Evolutionary conservation across 176 grass and related monocot species (phyloP).

Genomic region (Tillandsia leiboldiana): DNA sequence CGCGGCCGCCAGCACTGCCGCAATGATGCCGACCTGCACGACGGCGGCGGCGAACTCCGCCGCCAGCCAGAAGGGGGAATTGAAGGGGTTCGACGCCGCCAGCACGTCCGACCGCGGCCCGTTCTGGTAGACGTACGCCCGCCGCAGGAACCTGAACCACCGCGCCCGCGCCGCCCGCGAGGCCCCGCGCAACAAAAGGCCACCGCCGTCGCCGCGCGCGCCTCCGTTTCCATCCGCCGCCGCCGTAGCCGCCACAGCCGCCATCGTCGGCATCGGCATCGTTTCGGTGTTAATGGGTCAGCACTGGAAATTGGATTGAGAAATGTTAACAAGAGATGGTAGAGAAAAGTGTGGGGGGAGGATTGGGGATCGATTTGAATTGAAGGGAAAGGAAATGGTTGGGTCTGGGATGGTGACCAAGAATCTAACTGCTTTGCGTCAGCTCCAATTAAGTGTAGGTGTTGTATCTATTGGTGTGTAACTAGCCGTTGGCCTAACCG

Average conservation of each 20-base stretch:
- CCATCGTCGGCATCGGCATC: no score
- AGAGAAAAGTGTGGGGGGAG: background rate
- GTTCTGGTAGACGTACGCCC: constrained; percentile 95
- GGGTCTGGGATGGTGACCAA: constrained; percentile 69
- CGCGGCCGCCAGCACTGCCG: constrained; percentile 35
- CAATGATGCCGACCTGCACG: constrained; percentile 45
- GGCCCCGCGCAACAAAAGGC: constrained; percentile 52
- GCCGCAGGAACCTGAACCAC: constrained; percentile 87
- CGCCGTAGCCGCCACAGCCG: no score
- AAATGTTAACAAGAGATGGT: background rate
- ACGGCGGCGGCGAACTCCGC: constrained; percentile 53
- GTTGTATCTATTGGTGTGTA: background rate
- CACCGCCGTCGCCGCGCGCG: constrained; percentile 1
- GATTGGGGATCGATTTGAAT: constrained; percentile 26
- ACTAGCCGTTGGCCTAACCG: constrained; percentile 40
- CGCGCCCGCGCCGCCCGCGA: constrained; percentile 58
- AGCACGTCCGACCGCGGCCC: constrained; percentile 64
- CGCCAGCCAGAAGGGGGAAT: constrained; percentile 65
- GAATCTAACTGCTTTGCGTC: constrained; percentile 99
- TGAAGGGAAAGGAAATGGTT: constrained; percentile 28
- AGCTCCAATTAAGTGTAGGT: constrained; percentile 49
- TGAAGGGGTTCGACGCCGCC: constrained; percentile 72
- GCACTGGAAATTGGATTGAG: background rate
- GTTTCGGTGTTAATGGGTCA: no score
- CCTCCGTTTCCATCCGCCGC: background rate